Evolutionary conservation across 1,284 basidiomycete genomes (phyloP).

Genomic region (Takashimella tepidaria): DNA sequence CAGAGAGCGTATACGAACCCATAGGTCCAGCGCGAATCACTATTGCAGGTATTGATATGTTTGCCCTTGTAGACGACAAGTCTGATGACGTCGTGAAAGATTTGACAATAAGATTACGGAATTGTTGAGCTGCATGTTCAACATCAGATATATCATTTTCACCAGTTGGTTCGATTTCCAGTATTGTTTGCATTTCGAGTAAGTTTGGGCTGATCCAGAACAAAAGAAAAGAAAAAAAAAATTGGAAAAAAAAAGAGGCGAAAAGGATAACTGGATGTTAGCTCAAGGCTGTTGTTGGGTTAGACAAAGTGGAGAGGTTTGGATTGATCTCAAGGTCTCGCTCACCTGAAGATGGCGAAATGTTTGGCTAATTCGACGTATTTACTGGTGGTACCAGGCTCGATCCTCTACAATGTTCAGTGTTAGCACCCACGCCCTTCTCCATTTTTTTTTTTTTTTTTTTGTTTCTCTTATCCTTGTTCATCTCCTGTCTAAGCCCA

Average conservation of each 20-base stretch:
- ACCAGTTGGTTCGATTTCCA: constrained; percentile 19
- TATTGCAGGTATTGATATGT: constrained; percentile 50
- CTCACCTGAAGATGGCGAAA: constrained; percentile 34
- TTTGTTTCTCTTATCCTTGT: neutral
- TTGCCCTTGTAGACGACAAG: constrained; percentile 22
- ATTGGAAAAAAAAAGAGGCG: neutral
- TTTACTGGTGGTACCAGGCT: neutral
- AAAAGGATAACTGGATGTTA: too few species aligned
- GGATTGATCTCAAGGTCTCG: too few species aligned
- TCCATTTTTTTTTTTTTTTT: neutral
- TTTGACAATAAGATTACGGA: constrained; percentile 59
- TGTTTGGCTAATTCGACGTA: constrained; percentile 16
- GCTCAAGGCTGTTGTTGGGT: too few species aligned
- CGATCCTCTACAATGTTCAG: neutral
- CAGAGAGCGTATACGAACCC: constrained; percentile 61
- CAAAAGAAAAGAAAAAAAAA: neutral
- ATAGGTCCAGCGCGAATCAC: constrained; percentile 71
- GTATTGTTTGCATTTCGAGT: constrained; percentile 48
- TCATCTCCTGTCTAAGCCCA: neutral
- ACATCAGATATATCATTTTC: constrained; percentile 50
- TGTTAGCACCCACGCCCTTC: neutral
- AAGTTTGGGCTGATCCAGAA: constrained; percentile 51
- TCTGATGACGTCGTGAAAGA: neutral
- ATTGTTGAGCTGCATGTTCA: constrained; percentile 58
- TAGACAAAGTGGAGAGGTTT: too few species aligned